Percentiles rank a stretch among this genome's conserved stretches.
Conservation (phyloP, 1,139 yeast genomes). For the Suhomyces atakaporum region DNA sequence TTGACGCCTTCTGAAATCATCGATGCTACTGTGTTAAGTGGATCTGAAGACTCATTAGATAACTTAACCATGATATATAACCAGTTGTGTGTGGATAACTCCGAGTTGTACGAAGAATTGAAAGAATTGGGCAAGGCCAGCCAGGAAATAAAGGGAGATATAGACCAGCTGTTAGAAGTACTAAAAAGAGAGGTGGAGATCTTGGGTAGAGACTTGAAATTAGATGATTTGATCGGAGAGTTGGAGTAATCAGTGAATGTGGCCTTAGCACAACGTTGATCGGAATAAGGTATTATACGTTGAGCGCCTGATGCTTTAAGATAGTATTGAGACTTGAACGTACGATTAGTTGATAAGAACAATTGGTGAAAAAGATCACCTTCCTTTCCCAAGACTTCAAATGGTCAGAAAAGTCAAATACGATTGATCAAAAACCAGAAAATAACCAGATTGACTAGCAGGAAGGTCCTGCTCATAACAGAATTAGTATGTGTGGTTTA, state of each 20-base stretch:
- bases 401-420: too few relatives aligned
- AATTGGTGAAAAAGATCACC: too few relatives aligned
- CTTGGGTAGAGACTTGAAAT: slow-evolving; percentile 22
- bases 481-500: too few relatives aligned
- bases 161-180: slow-evolving; percentile 25
- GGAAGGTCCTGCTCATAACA: too few relatives aligned
- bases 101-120: slow-evolving; percentile 30
- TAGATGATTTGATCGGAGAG: slow-evolving; percentile 27
- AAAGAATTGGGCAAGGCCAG: slow-evolving; percentile 25
- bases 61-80: slow-evolving; percentile 39
- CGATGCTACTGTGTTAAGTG: slow-evolving; percentile 31
- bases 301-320: too few relatives aligned
- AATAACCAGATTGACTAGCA: too few relatives aligned
- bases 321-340: too few relatives aligned
- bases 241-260: slow-evolving; percentile 1
- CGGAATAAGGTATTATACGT: too few relatives aligned
- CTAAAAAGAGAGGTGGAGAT: slow-evolving; percentile 34
- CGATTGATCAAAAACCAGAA: too few relatives aligned
- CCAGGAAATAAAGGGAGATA: slow-evolving; percentile 23
- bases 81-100: slow-evolving; percentile 40
- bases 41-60: slow-evolving; percentile 27
- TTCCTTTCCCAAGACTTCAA: too few relatives aligned
- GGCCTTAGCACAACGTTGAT: neutral
- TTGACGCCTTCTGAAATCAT: slow-evolving; percentile 38
- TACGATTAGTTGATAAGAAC: too few relatives aligned